Percentiles rank a stretch among this genome's conserved stretches.
These are phyloP conservation scores for Fusarium tricinctum DNA, from an alignment of 2,329 filamentous ascomycete genomes.

Conservation along the genomic window DNA sequence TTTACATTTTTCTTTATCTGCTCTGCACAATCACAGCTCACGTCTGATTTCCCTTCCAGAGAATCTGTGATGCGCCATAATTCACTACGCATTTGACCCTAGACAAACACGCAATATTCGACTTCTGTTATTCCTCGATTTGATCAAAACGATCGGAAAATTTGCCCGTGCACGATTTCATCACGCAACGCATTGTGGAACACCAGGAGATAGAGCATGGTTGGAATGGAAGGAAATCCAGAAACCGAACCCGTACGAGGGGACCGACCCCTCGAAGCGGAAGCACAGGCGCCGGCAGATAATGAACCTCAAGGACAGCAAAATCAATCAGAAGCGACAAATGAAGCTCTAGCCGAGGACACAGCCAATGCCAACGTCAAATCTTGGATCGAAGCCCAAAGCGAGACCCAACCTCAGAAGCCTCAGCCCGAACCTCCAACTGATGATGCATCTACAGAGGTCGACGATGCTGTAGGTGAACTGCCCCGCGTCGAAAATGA, in stretches of 20 bases:
- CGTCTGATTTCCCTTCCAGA: conserved; percentile 1
- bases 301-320: conserved; percentile 22
- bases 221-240: conserved; percentile 50
- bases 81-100: conserved; percentile 14
- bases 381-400: conserved; percentile 41
- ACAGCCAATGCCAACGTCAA: conserved; percentile 32
- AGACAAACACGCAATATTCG: conserved; percentile 18
- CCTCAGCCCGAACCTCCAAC: conserved; percentile 28
- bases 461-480: conserved; percentile 34
- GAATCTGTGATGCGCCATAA: conserved; percentile 30
- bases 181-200: conserved; percentile 20
- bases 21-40: background rate
- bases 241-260: conserved; percentile 33
- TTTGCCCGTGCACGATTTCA: background rate
- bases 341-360: conserved; percentile 20
- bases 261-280: conserved; percentile 12
- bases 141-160: conserved; percentile 18
- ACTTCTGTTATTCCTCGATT: conserved; percentile 12
- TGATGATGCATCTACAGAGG: conserved; percentile 20
- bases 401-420: conserved; percentile 31
- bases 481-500: conserved; percentile 36
- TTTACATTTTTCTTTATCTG: background rate
- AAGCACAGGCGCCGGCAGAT: conserved; percentile 19
- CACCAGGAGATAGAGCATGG: conserved; percentile 16
- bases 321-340: conserved; percentile 11